Evolutionary conservation across 768 basidiomycete genomes (phyloP).

Genomic region (Boletus subcaerulescens): DNA sequence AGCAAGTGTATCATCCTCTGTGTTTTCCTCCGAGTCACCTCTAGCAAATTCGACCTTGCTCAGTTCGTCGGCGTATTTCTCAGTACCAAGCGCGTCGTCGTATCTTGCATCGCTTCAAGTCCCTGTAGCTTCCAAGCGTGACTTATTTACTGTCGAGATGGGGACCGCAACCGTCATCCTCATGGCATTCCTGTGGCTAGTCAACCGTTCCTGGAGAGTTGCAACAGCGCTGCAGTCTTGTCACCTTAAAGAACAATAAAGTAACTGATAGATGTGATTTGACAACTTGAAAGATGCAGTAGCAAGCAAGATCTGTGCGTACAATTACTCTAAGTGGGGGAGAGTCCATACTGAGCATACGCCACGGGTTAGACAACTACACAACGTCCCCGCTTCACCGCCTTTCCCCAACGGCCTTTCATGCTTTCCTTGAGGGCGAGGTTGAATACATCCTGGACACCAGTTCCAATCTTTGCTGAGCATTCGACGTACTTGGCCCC

Average conservation of each 20-base stretch:
- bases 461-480: conserved; percentile 86
- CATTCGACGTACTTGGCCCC: conserved; percentile 94
- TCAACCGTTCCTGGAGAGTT: conserved; percentile 24
- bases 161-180: conserved; percentile 35
- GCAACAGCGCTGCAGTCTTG: conserved; percentile 17
- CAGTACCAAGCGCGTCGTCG: conserved; percentile 7
- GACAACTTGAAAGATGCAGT: conserved; percentile 12
- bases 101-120: conserved; percentile 17
- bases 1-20: conserved; percentile 2
- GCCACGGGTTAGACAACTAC: conserved; percentile 44
- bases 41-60: conserved; percentile 25
- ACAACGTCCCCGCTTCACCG: conserved; percentile 67
- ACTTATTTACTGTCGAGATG: conserved; percentile 34
- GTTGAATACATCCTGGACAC: conserved; percentile 90
- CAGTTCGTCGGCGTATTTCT: conserved; percentile 14
- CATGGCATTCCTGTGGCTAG: conserved; percentile 34
- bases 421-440: conserved; percentile 88
- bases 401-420: conserved; percentile 74
- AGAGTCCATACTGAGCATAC: conserved; percentile 10
- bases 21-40: conserved; percentile 17
- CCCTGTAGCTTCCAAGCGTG: conserved; percentile 34
- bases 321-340: conserved; percentile 24
- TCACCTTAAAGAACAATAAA: conserved; percentile 27
- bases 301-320: conserved; percentile 30
- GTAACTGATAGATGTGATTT: conserved; percentile 4